Conservation (phyloP, 176 grass and related monocot genomes). For the Alloteropsis semialata region DNA sequence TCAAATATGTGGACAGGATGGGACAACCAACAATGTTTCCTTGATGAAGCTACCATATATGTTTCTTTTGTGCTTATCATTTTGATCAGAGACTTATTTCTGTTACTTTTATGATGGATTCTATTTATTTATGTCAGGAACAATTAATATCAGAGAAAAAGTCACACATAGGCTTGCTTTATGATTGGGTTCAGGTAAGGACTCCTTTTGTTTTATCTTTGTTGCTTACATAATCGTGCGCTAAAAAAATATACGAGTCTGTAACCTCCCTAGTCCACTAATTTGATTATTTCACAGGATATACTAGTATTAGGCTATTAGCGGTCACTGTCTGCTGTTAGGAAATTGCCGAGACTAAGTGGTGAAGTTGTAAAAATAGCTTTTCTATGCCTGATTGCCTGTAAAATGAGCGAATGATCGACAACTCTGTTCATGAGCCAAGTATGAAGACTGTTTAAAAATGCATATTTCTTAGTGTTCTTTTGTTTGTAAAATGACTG, state of each 20-base stretch:
- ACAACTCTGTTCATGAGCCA: not conserved
- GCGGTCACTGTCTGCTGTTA: not conserved
- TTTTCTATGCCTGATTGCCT: not conserved
- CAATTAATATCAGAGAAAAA: slow-evolving; percentile 23
- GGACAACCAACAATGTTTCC: not conserved
- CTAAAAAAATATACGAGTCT: not conserved
- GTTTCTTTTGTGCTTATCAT: slow-evolving; percentile 27
- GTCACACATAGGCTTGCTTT: slow-evolving; percentile 42
- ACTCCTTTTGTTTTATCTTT: slow-evolving; percentile 18
- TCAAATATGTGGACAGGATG: not conserved
- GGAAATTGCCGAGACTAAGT: not conserved
- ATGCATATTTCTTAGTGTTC: not conserved
- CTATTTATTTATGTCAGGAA: slow-evolving; percentile 38
- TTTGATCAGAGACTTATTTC: not conserved
- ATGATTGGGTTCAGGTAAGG: slow-evolving; percentile 61
- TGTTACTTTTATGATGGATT: not conserved
- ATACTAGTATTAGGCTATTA: not conserved
- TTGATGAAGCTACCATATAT: slow-evolving; percentile 3
- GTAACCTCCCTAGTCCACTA: not conserved
- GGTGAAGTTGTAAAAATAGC: not conserved
- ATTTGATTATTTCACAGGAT: not conserved
- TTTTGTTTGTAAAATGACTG: slow-evolving; percentile 3
- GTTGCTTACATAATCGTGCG: not conserved
- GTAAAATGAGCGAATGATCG: not conserved
- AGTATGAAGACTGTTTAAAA: slow-evolving; percentile 6